Base-by-base conservation (phyloP, 352 stramenopile species). In the Globisporangium orthogonon region DNA sequence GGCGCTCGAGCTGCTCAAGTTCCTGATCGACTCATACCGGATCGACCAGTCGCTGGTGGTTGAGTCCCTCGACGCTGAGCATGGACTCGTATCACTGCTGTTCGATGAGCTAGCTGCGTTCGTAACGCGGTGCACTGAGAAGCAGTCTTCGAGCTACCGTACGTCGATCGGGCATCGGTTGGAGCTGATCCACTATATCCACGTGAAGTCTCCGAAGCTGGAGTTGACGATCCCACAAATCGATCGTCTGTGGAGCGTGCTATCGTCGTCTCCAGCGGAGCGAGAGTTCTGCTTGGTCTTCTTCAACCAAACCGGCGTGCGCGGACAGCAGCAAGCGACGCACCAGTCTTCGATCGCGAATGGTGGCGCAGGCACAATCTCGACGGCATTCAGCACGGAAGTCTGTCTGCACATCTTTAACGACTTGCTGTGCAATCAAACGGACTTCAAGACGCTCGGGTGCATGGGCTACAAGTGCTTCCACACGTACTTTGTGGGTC, bases 41-140 rank as follows among this genome's bases (percentile, higher is more conserved):
- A 70, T 78, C 28, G 81, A 91, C 41, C 77, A 90, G 52, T 64
- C 76, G 17, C 54, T 71, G 1, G 70, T 94, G 1, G 76, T 94
- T 29, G 80, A 91, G 58, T 76, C 85, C 1, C 60, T 94, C 4
- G 85, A 91, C 69, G 73, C 66, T 15, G 78, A 91, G 40, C 80
- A 94, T 37, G 65, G 74, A 5, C 66, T 95, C 17, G 83, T 91
- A 15, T 61, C 73, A 29, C 67, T 95, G 47, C 61, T 95, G 1
- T 95, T 95, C 58, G 84, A 94, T 49, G 86, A 95, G 40, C 67
- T 95, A 14, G 81, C 82, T 14, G 83, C 83, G 15, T 93, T 93
- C 73, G 83, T 91, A 2, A 62, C 66, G 28, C 69, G 83, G 7
- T 78, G 68, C 50, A 67, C 60, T 10, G 69, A 85, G 37, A 88